phyloP scores from a whole-genome alignment of 352 stramenopile species.

The Phytophthora macrochlamydospora region DNA sequence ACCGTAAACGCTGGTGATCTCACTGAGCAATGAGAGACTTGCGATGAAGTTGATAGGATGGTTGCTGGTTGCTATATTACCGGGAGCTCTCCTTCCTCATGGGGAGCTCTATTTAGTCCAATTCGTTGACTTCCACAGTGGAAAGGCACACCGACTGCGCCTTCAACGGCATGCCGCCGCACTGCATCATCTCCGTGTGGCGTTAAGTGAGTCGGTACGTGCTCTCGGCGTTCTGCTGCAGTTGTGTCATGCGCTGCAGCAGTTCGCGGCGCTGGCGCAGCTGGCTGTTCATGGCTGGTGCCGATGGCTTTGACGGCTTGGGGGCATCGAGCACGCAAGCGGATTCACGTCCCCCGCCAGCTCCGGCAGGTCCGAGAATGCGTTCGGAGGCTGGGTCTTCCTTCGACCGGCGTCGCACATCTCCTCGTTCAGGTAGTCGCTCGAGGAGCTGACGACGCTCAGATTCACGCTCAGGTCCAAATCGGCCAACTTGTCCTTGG shows the following conservation, averaged over 20 bases:
- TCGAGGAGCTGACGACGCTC: slow-evolving; percentile 20
- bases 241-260: slow-evolving; percentile 34
- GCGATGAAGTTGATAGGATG: no score
- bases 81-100: neutral
- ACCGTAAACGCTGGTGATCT: no score
- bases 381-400: slow-evolving; percentile 24
- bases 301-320: slow-evolving; percentile 5
- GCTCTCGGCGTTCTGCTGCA: slow-evolving; percentile 37
- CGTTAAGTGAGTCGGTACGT: slow-evolving; percentile 33
- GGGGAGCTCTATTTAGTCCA: slow-evolving; percentile 13
- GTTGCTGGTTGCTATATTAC: no score
- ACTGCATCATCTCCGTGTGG: slow-evolving; percentile 35
- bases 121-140: slow-evolving; percentile 9
- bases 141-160: slow-evolving; percentile 20
- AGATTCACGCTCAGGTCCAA: slow-evolving; percentile 18
- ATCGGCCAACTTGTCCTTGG: slow-evolving; percentile 11
- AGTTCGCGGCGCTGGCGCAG: slow-evolving; percentile 20
- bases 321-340: slow-evolving; percentile 25
- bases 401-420: slow-evolving; percentile 21
- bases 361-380: slow-evolving; percentile 19
- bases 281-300: slow-evolving; percentile 15
- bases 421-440: slow-evolving; percentile 25
- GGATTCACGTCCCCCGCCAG: slow-evolving; percentile 7
- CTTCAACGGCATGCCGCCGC: slow-evolving; percentile 1
- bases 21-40: no score